Conservation (phyloP, 1,284 basidiomycete species). For the Apiotrichum laibachii region DNA sequence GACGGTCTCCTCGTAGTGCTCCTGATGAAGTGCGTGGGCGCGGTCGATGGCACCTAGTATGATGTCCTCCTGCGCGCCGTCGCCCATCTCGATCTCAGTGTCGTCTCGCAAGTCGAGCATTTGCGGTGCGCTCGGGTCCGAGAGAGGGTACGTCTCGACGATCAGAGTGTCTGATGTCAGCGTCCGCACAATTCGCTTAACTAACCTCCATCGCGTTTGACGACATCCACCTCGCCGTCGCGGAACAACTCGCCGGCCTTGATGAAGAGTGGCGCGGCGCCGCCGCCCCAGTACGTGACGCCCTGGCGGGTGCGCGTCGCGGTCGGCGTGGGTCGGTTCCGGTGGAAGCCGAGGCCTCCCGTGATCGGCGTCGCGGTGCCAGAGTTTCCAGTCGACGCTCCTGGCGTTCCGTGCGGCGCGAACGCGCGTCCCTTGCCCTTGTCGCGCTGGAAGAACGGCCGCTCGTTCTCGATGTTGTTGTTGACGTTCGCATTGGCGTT, state of each 20-base stretch:
- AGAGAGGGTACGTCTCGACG: conserved; percentile 26
- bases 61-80: neutral
- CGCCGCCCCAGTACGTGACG: conserved; percentile 39
- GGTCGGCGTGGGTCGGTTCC: conserved; percentile 8
- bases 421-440: neutral
- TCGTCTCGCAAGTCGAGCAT: conserved; percentile 35
- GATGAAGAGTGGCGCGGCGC: conserved; percentile 46
- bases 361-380: conserved; percentile 35
- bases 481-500: conserved; percentile 4
- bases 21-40: neutral
- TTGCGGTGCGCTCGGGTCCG: conserved; percentile 38
- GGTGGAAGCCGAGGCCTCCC: conserved; percentile 35
- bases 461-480: neutral
- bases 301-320: conserved; percentile 15
- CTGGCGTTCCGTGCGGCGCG: conserved; percentile 9
- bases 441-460: neutral
- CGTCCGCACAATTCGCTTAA: neutral
- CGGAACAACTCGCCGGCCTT: conserved; percentile 51
- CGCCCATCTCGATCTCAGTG: conserved; percentile 30
- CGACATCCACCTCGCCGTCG: conserved; percentile 45
- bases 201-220: conserved; percentile 36
- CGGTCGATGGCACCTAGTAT: conserved; percentile 1
- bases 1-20: neutral
- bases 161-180: conserved; percentile 19
- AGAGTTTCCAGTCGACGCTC: conserved; percentile 13